Base-by-base conservation (phyloP, 208 protist genomes). In the Leishmania major region DNA sequence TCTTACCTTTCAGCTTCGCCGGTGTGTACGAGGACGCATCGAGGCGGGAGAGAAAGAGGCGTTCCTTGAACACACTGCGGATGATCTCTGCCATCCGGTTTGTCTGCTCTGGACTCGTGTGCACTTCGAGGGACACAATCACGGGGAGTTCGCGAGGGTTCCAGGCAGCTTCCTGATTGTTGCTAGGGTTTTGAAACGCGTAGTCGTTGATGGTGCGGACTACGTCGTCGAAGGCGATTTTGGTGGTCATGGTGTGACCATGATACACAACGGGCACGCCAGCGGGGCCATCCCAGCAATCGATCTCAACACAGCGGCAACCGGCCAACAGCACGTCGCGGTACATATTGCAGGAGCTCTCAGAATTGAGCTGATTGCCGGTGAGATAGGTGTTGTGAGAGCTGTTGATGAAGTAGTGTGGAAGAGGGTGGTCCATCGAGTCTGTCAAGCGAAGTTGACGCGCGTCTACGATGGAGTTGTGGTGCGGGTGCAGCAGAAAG, bases 311-410 rank as follows among this genome's bases (percentile, higher is more conserved):
- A 80, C 94, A 98, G 66, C 93, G 91, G 79, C 91, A 96, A 6
- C 94, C 94, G 53, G 86, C 87, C 22, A 86, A 81, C 22, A 97
- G 84, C 28, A 82, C 88, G 40, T 92, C 85, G 35, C 87, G 78
- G 80, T 97, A 97, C 84, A 92, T 91, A 4, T 88, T 80, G 25
- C 85, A 73, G 47, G 88, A 86, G 69, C 87, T 91, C 66, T 81
- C 79, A 60, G 84, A 87, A 70, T 76, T 89, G n/a, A 99, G 79
- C 90, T 99, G 98, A 88, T 99, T 89, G 37, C 97, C 97, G 25
- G 89, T 87, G 8, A 99, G 84, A 82, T 99, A 99, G 7, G 98
- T 99, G 88, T 99, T 99, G 89, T 99, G 98, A 7, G 95, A 98
- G 45, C 91, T 93, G 77, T 90, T 92, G 83, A 98, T 98, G 78